Conservation (phyloP, 345 rosid genomes). For the Kandelia obovata region DNA sequence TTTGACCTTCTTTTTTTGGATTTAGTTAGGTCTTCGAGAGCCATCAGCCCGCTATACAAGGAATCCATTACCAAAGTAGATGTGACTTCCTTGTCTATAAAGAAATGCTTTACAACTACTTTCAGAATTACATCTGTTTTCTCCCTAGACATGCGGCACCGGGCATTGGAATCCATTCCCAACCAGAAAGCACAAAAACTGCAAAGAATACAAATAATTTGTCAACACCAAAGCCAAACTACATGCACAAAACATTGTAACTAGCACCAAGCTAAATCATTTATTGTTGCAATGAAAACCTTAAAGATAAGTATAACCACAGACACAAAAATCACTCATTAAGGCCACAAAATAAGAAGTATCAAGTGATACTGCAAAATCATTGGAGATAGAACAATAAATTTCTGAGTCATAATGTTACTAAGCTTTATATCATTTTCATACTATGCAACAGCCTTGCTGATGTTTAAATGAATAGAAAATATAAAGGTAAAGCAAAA, state of each 20-base stretch:
- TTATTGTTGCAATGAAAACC: not conserved
- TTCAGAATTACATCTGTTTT: slow-evolving; percentile 73
- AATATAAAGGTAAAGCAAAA: not conserved
- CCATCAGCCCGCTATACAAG: slow-evolving; percentile 91
- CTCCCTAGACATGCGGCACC: slow-evolving; percentile 77
- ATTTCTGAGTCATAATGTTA: not conserved
- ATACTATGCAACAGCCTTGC: not conserved
- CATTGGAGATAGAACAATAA: not conserved
- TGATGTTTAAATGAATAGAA: not conserved
- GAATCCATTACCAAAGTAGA: slow-evolving; percentile 99
- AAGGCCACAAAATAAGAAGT: not conserved
- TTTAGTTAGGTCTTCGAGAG: slow-evolving; percentile 78
- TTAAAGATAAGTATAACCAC: not conserved
- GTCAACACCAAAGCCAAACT: slow-evolving; percentile 1
- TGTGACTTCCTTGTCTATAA: slow-evolving; percentile 87
- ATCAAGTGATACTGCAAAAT: not conserved
- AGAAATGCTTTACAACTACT: slow-evolving; percentile 84
- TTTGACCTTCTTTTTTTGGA: slow-evolving; percentile 54
- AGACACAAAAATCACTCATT: not conserved
- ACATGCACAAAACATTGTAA: not conserved
- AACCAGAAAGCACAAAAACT: slow-evolving; percentile 86
- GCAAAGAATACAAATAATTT: slow-evolving; percentile 30
- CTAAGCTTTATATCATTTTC: not conserved
- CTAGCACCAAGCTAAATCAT: not conserved
- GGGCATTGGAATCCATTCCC: slow-evolving; percentile 65